These are phyloP conservation scores for Alternaria sp. DNA, from an alignment of 2,329 filamentous ascomycete genomes.

Conservation along the genomic window DNA sequence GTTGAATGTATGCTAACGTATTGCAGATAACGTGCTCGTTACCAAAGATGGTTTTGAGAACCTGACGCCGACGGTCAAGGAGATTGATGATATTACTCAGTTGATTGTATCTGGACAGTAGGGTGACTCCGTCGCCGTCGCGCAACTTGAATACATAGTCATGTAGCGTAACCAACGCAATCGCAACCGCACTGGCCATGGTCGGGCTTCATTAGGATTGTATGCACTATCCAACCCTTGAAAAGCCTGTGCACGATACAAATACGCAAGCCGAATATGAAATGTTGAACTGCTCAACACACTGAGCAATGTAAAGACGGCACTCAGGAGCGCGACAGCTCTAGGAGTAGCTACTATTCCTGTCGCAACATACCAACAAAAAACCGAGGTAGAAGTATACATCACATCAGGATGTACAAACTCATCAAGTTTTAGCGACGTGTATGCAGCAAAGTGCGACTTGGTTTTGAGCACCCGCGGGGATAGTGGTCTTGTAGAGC, in stretches of 20 bases:
- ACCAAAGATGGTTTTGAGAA: constrained; percentile 82
- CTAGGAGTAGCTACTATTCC: too few relatives aligned
- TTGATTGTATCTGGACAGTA: constrained; percentile 42
- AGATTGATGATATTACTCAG: constrained; percentile 68
- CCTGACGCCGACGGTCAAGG: constrained; percentile 79
- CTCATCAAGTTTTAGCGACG: not conserved
- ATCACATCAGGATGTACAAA: not conserved
- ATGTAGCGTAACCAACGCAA: not conserved
- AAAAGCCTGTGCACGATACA: not conserved
- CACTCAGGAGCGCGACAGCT: too few relatives aligned
- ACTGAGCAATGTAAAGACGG: too few relatives aligned
- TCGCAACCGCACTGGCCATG: not conserved
- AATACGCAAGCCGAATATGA: too few relatives aligned
- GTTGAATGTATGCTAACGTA: constrained; percentile 6
- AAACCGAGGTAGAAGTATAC: too few relatives aligned
- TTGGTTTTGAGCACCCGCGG: not conserved
- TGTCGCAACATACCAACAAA: too few relatives aligned
- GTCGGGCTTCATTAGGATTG: not conserved
- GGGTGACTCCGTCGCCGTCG: not conserved
- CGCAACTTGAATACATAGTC: not conserved
- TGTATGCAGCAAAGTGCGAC: not conserved
- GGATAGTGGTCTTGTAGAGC: not conserved
- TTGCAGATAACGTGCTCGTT: constrained; percentile 77
- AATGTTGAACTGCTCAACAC: too few relatives aligned
- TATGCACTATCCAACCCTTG: not conserved